Base-by-base conservation (phyloP, 2,329 filamentous ascomycete species). In the Basipetospora chlamydospora region DNA sequence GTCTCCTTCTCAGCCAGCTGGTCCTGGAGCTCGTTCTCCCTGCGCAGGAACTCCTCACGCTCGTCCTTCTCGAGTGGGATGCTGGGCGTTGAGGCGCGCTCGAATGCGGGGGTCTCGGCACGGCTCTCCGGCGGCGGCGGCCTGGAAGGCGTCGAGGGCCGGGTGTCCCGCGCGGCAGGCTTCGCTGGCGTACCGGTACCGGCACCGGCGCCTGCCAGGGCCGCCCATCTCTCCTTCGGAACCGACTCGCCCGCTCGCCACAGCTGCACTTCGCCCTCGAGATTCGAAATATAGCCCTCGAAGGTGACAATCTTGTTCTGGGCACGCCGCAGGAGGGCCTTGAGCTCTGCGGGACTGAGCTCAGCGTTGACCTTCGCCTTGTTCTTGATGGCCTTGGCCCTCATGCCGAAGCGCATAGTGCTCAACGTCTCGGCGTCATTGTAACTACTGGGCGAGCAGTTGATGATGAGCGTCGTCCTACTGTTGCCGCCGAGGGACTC, bases 341-440 rank as follows among this genome's bases (percentile, higher is more conserved):
- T 98, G 66, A 98, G 76, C 59, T 98, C 90, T 10, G 86, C 77
- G 31, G 90, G 90, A 51, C 88, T 96, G 49, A 98, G 73, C 59
- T 98, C 90, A 31, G 88, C 87, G 55, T 98, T 98, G 71, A 98
- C 81, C 79, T 96, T 98, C 59, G 90, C 90, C 70, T 96, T 96
- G 67, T 96, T 96, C 79, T 96, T 95, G 66, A 98, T 98, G 0
- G 85, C 83, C 67, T 98, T 98, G 40, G 90, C 90, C 55, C 90
- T 72, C 60, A 90, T 92, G 65, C 90, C 90, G 54, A 96, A 98
- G 31, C 87, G 76, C 42, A 98, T 63, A 1, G 90, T 98, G 45
- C 86, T 80, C 33, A 96, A 63, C 0, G 90, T 96, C 63, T 98
- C 90, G 38, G 79, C 76, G 61, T 95, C 88, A 65, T 98, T 96